A percentile compares a stretch with the other conserved stretches of the same genome.
Conservation (phyloP, 177 flowering plant genomes). For the Vitis hybrid region DNA sequence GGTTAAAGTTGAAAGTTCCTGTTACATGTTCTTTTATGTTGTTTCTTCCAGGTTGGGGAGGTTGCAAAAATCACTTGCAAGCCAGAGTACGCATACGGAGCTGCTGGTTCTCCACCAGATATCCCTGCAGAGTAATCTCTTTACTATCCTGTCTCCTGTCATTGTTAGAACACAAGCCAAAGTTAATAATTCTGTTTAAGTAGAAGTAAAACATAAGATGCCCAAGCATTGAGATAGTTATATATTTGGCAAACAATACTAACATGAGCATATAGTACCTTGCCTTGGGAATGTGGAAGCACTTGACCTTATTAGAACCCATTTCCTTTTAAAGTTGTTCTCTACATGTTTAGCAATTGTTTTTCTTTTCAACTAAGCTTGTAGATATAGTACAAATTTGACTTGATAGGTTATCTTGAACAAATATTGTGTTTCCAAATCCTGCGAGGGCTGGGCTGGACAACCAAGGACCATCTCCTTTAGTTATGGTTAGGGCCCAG, state of each 20-base stretch:
- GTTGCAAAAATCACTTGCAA: conserved; percentile 87
- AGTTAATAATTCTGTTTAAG: too few species aligned
- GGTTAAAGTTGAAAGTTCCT: background rate
- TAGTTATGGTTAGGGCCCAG: too few species aligned
- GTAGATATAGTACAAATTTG: too few species aligned
- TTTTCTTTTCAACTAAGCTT: too few species aligned
- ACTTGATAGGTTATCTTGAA: too few species aligned
- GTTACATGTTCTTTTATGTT: background rate
- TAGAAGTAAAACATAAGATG: background rate
- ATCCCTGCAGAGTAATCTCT: conserved; percentile 79
- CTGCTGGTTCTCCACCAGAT: conserved; percentile 93
- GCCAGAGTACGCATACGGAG: conserved; percentile 97
- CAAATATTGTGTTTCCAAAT: too few species aligned
- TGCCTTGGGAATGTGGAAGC: background rate
- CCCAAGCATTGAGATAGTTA: background rate
- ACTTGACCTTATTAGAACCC: conserved; percentile 1
- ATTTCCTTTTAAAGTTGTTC: background rate
- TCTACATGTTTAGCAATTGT: too few species aligned
- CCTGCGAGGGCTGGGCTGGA: too few species aligned
- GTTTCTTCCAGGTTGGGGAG: conserved; percentile 76
- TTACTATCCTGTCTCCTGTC: background rate
- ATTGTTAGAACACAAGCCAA: too few species aligned
- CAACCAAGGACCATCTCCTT: too few species aligned
- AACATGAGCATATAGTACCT: background rate
- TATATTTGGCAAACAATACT: too few species aligned